phyloP scores from a whole-genome alignment of 768 basidiomycete genomes.

The Calocybe indica region DNA sequence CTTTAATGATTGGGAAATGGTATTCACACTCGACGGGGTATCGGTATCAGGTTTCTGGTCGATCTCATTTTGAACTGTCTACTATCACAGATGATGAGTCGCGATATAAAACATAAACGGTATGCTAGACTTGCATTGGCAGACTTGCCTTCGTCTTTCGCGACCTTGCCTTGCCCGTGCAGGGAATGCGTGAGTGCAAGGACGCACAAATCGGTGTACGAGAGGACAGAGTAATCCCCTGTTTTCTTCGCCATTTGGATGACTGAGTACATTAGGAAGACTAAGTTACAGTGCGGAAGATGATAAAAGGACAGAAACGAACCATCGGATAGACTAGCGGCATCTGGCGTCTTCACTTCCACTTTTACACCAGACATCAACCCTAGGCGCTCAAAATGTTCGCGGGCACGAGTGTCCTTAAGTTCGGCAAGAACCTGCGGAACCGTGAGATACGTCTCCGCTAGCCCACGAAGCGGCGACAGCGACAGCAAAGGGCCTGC shows the following conservation, averaged over 20 bases:
- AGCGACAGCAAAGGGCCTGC: constrained; percentile 89
- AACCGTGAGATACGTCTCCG: constrained; percentile 79
- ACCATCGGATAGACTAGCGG: constrained; percentile 64
- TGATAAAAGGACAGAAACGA: constrained; percentile 10
- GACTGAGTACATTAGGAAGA: constrained; percentile 40
- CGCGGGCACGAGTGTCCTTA: constrained; percentile 80
- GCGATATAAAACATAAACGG: not conserved
- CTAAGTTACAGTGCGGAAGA: not conserved
- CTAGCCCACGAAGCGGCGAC: constrained; percentile 84
- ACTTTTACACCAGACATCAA: constrained; percentile 73
- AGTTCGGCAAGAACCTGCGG: constrained; percentile 89
- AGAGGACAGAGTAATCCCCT: constrained; percentile 91
- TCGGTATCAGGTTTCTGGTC: constrained; percentile 2
- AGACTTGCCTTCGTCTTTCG: constrained; percentile 17
- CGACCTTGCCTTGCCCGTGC: constrained; percentile 46
- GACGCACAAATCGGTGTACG: constrained; percentile 85
- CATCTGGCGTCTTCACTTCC: constrained; percentile 63
- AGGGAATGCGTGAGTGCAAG: constrained; percentile 83
- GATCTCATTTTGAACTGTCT: constrained; percentile 13
- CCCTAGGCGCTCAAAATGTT: constrained; percentile 79
- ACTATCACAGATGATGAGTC: constrained; percentile 23
- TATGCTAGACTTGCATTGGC: constrained; percentile 17
- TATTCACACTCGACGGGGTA: constrained; percentile 10
- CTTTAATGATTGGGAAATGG: constrained; percentile 10
- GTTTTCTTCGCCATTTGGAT: constrained; percentile 92